phyloP scores from a whole-genome alignment of 495 filamentous ascomycete species.

The Aspergillus avenaceus region DNA sequence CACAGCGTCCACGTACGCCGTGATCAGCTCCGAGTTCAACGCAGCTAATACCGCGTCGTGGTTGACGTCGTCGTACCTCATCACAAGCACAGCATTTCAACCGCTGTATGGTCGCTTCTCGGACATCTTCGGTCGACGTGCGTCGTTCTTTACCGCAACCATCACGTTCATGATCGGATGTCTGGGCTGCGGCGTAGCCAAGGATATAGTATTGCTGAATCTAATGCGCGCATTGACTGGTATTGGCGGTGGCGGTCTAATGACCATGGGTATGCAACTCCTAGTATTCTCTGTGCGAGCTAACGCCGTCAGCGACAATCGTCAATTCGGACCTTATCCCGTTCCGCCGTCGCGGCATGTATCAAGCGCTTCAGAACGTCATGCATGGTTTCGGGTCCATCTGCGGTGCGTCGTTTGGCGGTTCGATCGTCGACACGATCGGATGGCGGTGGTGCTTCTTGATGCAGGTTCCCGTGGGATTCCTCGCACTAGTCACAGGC shows the following conservation, averaged over 20 bases:
- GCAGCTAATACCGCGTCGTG: slow-evolving; percentile 59
- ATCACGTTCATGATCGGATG: slow-evolving; percentile 43
- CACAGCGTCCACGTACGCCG: slow-evolving; percentile 60
- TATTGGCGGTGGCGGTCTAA: slow-evolving; percentile 56
- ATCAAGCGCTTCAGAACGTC: slow-evolving; percentile 60
- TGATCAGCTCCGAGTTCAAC: slow-evolving; percentile 67
- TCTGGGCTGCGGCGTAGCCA: slow-evolving; percentile 44
- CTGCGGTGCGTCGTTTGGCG: slow-evolving; percentile 62
- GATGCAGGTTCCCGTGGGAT: slow-evolving; percentile 46
- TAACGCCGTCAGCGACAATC: slow-evolving; percentile 47
- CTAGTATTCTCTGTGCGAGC: neutral
- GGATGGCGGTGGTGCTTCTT: slow-evolving; percentile 63
- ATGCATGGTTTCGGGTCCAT: slow-evolving; percentile 63
- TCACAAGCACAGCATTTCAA: slow-evolving; percentile 62
- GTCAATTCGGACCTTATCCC: slow-evolving; percentile 66
- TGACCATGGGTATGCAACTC: slow-evolving; percentile 52
- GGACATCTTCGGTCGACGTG: slow-evolving; percentile 40
- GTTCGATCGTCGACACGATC: slow-evolving; percentile 59
- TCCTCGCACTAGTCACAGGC: slow-evolving; percentile 50
- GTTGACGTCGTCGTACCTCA: slow-evolving; percentile 61
- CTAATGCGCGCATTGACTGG: slow-evolving; percentile 73
- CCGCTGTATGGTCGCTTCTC: slow-evolving; percentile 45
- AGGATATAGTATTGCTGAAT: slow-evolving; percentile 62
- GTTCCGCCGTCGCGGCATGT: slow-evolving; percentile 59
- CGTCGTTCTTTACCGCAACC: slow-evolving; percentile 40